A percentile compares a stretch with the other conserved stretches of the same genome.
Evolutionary conservation across 2,329 filamentous ascomycete species (phyloP).

Genomic region (Colletotrichum acutatum): DNA sequence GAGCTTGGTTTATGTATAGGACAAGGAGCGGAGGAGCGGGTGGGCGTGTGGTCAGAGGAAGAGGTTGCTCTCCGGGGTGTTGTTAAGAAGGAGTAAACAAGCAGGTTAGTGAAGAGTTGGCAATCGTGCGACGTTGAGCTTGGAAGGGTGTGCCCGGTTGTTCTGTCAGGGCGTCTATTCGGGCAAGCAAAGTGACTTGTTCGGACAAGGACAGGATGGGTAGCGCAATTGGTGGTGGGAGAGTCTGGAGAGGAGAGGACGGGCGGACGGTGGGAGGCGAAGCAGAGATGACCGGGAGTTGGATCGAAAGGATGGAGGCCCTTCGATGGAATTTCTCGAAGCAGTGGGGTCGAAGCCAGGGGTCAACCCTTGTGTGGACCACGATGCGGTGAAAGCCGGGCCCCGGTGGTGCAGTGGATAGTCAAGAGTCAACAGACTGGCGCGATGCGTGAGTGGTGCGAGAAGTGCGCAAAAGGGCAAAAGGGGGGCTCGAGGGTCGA

Average conservation of each 20-base stretch:
- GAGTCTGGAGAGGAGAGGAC: slow-evolving; percentile 6
- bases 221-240: not conserved
- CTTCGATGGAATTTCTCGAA: slow-evolving; percentile 37
- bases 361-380: slow-evolving; percentile 20
- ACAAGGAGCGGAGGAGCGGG: slow-evolving; percentile 25
- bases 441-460: slow-evolving; percentile 25
- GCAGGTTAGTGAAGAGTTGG: slow-evolving; percentile 16
- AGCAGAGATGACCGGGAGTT: not conserved
- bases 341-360: slow-evolving; percentile 34
- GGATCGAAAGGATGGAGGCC: slow-evolving; percentile 7
- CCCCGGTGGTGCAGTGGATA: slow-evolving; percentile 13
- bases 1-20: slow-evolving; percentile 50
- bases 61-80: slow-evolving; percentile 20
- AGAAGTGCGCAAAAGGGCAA: slow-evolving; percentile 28
- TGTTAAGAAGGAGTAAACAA: slow-evolving; percentile 29
- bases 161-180: slow-evolving; percentile 32
- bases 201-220: slow-evolving; percentile 8
- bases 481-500: slow-evolving; percentile 40
- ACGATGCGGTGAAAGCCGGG: slow-evolving; percentile 33
- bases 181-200: slow-evolving; percentile 5
- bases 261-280: not conserved
- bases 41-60: slow-evolving; percentile 20
- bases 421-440: slow-evolving; percentile 4
- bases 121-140: slow-evolving; percentile 28
- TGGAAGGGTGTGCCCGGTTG: slow-evolving; percentile 32